These are phyloP conservation scores for Tripterygium wilfordii DNA, from an alignment of 177 flowering plant genomes.

Conservation along the genomic window DNA sequence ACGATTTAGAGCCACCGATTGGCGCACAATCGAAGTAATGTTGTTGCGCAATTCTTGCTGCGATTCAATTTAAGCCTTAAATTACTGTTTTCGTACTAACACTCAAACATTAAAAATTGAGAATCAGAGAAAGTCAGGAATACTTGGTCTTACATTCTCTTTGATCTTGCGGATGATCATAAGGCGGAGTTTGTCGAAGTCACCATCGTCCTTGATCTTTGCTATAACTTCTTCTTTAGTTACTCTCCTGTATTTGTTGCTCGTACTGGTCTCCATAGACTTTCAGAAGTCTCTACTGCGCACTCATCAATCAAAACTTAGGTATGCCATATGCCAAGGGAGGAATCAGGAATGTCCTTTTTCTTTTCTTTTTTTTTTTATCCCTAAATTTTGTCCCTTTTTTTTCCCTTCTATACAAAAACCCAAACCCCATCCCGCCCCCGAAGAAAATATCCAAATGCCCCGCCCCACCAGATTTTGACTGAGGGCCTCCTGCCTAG, in stretches of 20 bases:
- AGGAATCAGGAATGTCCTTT: too few relatives aligned
- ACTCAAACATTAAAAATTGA: not conserved
- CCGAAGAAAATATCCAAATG: too few relatives aligned
- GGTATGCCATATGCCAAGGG: too few relatives aligned
- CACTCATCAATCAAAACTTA: too few relatives aligned
- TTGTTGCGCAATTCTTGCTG: conserved; percentile 77
- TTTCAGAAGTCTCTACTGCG: too few relatives aligned
- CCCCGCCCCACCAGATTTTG: too few relatives aligned
- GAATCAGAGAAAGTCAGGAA: not conserved
- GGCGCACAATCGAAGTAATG: conserved; percentile 58
- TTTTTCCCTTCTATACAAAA: too few relatives aligned
- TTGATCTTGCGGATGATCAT: conserved; percentile 74
- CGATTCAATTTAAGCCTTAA: conserved; percentile 9
- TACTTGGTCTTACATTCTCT: conserved; percentile 44
- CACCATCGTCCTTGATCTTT: conserved; percentile 89
- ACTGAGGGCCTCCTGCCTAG: too few relatives aligned
- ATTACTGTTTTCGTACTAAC: not conserved
- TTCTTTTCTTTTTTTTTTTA: too few relatives aligned
- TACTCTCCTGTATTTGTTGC: conserved; percentile 7
- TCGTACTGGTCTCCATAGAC: conserved; percentile 7
- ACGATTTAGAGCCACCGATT: conserved; percentile 66
- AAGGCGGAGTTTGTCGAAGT: conserved; percentile 86
- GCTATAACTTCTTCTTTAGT: conserved; percentile 63
- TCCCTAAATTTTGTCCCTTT: too few relatives aligned
- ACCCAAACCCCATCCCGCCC: too few relatives aligned